A percentile compares a stretch with the other conserved stretches of the same genome.
Evolutionary conservation across 2,329 filamentous ascomycete genomes (phyloP).

Genomic region (Monilinia vaccinii-corymbosi): DNA sequence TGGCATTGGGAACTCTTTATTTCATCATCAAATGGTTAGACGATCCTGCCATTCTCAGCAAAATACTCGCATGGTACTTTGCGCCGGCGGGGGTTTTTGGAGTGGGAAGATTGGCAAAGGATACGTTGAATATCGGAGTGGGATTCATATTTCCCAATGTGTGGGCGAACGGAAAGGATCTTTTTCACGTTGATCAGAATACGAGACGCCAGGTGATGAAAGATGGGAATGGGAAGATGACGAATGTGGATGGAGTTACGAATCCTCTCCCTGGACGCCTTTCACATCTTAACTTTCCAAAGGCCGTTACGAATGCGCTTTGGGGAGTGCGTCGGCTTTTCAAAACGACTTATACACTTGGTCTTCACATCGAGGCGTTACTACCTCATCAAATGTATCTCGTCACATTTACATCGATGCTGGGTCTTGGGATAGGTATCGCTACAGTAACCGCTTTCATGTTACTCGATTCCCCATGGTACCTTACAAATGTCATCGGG

Average conservation of each 20-base stretch:
- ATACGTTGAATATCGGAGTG: conserved; percentile 53
- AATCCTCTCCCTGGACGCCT: conserved; percentile 35
- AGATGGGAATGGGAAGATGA: background rate
- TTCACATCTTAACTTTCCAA: conserved; percentile 28
- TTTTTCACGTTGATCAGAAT: conserved; percentile 39
- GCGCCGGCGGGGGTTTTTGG: conserved; percentile 71
- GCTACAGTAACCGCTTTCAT: conserved; percentile 26
- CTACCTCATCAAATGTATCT: conserved; percentile 18
- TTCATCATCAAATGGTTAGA: conserved; percentile 83
- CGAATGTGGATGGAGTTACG: conserved; percentile 8
- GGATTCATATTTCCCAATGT: conserved; percentile 65
- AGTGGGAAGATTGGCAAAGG: conserved; percentile 63
- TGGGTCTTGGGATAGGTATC: conserved; percentile 25
- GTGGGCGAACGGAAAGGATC: conserved; percentile 44
- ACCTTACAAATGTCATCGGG: conserved; percentile 74
- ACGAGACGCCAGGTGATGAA: conserved; percentile 23
- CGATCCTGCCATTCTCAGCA: conserved; percentile 73
- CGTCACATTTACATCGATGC: conserved; percentile 20
- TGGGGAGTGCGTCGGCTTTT: conserved; percentile 46
- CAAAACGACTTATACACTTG: conserved; percentile 40
- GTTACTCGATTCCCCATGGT: conserved; percentile 25
- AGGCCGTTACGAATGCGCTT: conserved; percentile 24
- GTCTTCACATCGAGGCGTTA: conserved; percentile 23
- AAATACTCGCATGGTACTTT: conserved; percentile 76
- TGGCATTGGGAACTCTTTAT: conserved; percentile 68